Percentiles rank a stretch among this genome's conserved stretches.
phyloP scores from a whole-genome alignment of 2,329 filamentous ascomycete species.

The Fusarium fujikuroi region DNA sequence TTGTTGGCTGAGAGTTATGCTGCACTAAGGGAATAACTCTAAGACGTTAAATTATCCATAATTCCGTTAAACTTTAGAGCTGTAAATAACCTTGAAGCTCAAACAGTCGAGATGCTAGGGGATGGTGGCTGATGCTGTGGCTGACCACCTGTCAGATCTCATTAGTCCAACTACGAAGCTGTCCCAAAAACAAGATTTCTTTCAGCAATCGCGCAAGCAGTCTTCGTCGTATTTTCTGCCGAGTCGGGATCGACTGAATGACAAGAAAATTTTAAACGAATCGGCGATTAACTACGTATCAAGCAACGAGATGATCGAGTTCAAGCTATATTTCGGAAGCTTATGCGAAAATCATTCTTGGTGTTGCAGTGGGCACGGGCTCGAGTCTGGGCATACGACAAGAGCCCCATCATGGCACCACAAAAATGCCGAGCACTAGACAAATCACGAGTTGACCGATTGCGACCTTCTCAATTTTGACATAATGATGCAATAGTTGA shows the following conservation, averaged over 20 bases:
- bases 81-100: conserved; percentile 11
- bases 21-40: not conserved
- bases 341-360: not conserved
- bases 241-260: not conserved
- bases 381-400: conserved; percentile 15
- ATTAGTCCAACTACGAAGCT: not conserved
- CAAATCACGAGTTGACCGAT: not conserved
- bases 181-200: conserved; percentile 2
- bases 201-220: not conserved
- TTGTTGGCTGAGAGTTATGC: not conserved
- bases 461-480: not conserved
- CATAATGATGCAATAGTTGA: not conserved
- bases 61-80: conserved; percentile 5
- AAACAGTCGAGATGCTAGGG: not conserved
- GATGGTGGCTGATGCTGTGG: conserved; percentile 5
- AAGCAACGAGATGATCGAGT: not conserved
- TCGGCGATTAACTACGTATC: not conserved
- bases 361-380: not conserved
- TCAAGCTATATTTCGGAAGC: not conserved
- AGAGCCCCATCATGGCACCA: not conserved
- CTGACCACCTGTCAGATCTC: not conserved
- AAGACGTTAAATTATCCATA: not conserved
- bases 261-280: fast-evolving
- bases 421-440: not conserved
- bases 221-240: not conserved